phyloP scores from a whole-genome alignment of 2,329 filamentous ascomycete genomes.

The Fusarium chlamydosporum region DNA sequence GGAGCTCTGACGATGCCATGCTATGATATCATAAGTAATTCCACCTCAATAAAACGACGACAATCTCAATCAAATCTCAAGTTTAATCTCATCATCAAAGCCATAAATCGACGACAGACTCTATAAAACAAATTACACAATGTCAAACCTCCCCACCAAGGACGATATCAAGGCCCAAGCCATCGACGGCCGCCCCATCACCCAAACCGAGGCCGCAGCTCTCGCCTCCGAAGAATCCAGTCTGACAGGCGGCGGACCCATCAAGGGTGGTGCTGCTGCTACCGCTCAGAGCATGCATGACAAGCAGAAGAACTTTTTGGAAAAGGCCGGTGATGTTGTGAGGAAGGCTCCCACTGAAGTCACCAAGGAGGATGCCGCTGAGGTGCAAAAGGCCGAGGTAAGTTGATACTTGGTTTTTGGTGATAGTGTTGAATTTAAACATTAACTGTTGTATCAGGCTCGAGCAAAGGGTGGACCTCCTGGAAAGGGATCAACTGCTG shows the following conservation, averaged over 20 bases:
- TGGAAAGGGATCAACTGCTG: constrained; percentile 26
- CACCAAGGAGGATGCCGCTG: constrained; percentile 34
- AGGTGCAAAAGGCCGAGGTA: constrained; percentile 35
- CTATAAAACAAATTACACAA: not conserved
- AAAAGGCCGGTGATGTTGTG: constrained; percentile 28
- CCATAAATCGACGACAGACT: no score
- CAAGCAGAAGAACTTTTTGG: constrained; percentile 29
- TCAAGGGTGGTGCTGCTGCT: constrained; percentile 31
- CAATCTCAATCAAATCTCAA: rapidly evolving
- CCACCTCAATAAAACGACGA: not conserved
- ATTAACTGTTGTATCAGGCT: not conserved
- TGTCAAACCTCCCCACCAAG: constrained; percentile 27
- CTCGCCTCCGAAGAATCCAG: constrained; percentile 30
- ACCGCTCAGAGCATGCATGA: constrained; percentile 35
- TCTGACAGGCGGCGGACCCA: constrained; percentile 34
- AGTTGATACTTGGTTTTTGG: not conserved
- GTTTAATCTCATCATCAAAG: no score
- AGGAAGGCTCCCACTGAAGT: constrained; percentile 22
- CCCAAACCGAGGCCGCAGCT: constrained; percentile 23
- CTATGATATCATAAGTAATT: constrained; percentile 12
- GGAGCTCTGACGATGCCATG: constrained; percentile 13
- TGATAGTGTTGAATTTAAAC: rapidly evolving
- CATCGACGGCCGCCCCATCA: constrained; percentile 34
- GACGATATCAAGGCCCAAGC: constrained; percentile 30
- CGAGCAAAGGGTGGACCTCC: constrained; percentile 24